phyloP scores from a whole-genome alignment of 768 basidiomycete genomes.

The Auricularia auricula-judae region DNA sequence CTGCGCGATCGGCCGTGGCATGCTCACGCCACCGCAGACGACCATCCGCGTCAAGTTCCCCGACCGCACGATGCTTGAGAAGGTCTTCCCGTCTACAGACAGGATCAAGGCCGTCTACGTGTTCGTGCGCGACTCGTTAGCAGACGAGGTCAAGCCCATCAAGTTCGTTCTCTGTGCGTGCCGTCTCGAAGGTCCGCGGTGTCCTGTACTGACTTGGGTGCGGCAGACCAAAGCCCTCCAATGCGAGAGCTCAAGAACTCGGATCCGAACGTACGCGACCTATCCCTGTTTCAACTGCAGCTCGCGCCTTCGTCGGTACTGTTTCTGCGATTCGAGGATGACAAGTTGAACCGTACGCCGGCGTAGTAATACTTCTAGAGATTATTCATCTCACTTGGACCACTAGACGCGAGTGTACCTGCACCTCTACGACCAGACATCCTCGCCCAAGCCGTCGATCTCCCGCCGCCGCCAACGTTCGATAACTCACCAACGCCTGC shows the following conservation, averaged over 20 bases:
- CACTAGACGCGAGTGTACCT: slow-evolving; percentile 38
- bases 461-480: slow-evolving; percentile 45
- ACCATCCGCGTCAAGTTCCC: slow-evolving; percentile 73
- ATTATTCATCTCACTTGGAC: background rate
- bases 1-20: background rate
- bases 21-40: slow-evolving; percentile 36
- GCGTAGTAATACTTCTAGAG: background rate
- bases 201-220: background rate
- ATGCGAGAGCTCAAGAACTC: slow-evolving; percentile 75
- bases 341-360: slow-evolving; percentile 51
- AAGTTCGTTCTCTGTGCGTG: slow-evolving; percentile 78
- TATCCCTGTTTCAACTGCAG: slow-evolving; percentile 55
- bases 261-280: slow-evolving; percentile 59
- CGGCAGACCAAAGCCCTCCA: slow-evolving; percentile 67
- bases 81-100: slow-evolving; percentile 60
- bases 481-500: slow-evolving; percentile 15
- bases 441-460: slow-evolving; percentile 47
- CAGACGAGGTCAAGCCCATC: slow-evolving; percentile 64
- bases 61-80: slow-evolving; percentile 75
- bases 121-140: slow-evolving; percentile 61
- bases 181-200: background rate
- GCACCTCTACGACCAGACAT: slow-evolving; percentile 57
- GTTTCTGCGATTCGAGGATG: slow-evolving; percentile 64
- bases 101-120: slow-evolving; percentile 79
- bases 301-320: slow-evolving; percentile 75